These are phyloP conservation scores for Candida arabinofermentans DNA, from an alignment of 805 yeast species.

Conservation along the genomic window DNA sequence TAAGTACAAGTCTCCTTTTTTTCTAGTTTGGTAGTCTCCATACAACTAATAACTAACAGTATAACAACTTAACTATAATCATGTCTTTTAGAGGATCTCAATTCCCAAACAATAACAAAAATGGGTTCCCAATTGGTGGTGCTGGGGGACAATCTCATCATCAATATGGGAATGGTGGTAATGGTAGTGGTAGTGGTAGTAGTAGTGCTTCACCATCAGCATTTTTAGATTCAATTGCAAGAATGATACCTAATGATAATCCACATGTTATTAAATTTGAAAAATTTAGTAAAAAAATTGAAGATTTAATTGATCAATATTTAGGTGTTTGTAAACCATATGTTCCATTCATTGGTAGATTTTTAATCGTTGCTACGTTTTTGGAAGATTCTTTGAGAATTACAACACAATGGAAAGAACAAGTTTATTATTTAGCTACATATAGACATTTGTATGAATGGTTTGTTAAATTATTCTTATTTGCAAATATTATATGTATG, in stretches of 20 bases:
- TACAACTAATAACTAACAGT: neutral
- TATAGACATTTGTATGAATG: conserved; percentile 76
- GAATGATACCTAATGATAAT: conserved; percentile 29
- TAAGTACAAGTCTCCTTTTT: too few relatives aligned
- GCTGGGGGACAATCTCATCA: conserved; percentile 6
- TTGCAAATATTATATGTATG: conserved; percentile 67
- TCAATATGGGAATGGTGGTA: neutral
- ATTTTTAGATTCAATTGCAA: conserved; percentile 23
- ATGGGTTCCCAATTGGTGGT: too few relatives aligned
- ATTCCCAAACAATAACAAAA: conserved; percentile 19
- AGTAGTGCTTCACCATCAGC: conserved; percentile 5
- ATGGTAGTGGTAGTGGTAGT: neutral
- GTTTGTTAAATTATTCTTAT: conserved; percentile 69
- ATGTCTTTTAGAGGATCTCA: conserved; percentile 34
- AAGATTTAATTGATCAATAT: conserved; percentile 49
- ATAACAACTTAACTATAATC: conserved; percentile 4
- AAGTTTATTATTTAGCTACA: conserved; percentile 75
- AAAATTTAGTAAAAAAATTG: conserved; percentile 47
- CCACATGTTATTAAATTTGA: conserved; percentile 41
- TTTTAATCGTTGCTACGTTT: conserved; percentile 89
- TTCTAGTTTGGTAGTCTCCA: too few relatives aligned
- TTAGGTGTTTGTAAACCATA: conserved; percentile 57
- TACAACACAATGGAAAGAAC: conserved; percentile 85
- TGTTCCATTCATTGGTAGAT: conserved; percentile 84
- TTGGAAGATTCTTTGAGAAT: conserved; percentile 86